Evolutionary conservation across 768 basidiomycete species (phyloP).

Genomic region (Suillus fuscotomentosus): DNA sequence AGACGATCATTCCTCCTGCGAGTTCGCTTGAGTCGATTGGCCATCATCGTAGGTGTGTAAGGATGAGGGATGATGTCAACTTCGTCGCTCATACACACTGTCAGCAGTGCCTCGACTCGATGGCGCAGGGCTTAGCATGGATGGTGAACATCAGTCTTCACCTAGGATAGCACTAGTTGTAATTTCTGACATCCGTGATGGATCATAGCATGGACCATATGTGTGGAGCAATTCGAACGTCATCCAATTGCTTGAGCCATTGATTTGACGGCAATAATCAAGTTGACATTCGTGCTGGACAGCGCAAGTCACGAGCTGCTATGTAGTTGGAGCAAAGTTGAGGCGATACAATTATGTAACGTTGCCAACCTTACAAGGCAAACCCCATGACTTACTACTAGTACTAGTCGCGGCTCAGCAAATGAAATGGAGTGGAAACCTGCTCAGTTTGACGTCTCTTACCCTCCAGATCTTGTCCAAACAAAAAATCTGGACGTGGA

Average conservation of each 20-base stretch:
- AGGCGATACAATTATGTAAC: no score
- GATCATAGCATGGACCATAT: not conserved
- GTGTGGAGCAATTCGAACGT: not conserved
- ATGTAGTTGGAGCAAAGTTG: no score
- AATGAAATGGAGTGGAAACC: slow-evolving; percentile 26
- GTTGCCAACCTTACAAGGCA: no score
- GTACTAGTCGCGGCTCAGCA: not conserved
- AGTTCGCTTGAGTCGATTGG: not conserved
- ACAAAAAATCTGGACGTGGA: slow-evolving; percentile 19
- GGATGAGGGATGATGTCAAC: not conserved
- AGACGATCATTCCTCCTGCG: not conserved
- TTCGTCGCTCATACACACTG: not conserved
- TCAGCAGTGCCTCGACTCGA: not conserved
- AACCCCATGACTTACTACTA: no score
- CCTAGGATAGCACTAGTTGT: not conserved
- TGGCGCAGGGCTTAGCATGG: not conserved
- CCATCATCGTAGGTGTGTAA: not conserved
- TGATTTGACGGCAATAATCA: not conserved
- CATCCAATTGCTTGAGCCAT: not conserved
- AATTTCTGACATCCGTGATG: not conserved
- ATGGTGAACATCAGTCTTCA: not conserved
- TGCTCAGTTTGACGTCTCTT: slow-evolving; percentile 28
- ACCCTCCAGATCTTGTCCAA: slow-evolving; percentile 11
- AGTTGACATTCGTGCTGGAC: not conserved
- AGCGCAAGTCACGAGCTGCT: no score